Evolutionary conservation across 345 rosid genomes (phyloP), one percentile per base, ranked within the genome.

Genomic region (Pistacia vera): DNA sequence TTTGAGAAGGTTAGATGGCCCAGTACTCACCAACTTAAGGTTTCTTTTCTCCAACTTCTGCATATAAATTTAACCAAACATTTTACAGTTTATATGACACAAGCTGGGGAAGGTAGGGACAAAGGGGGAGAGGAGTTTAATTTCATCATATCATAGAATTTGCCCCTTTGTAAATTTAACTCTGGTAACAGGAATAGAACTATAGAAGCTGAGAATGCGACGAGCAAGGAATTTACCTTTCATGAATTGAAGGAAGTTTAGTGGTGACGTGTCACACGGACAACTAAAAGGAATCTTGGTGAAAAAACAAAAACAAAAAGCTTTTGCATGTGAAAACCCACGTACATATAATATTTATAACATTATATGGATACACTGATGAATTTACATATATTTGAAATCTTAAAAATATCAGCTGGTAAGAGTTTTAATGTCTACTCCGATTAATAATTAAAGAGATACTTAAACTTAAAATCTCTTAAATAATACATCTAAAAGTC

Each of bases 321-420:
- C 73, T 55, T 8, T 3, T 48, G 65, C 88, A 82, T 70, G 86
- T 80, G 84, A 70, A 73, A 44, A 30, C 9, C 73, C 30, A 30
- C 7, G 18, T 3, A 10, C 63, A 22, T 25, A 5, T 12, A 56
- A 18, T 30, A 8, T 51, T 11, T n/a, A 33, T 59, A 18, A 51
- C 44, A 49, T 11, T 33, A 11, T 30, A 3, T 51, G 14, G 18
- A 73, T 63, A 68, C 59, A 18, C 30, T 0, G 25, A 0, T 25
- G 0, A 25, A 25, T 25, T 25, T 25, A 25, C 1, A 1, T 25
- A 25, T 0, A 25, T 0, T 25, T 25, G 25, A 25, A 25, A 25
- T 1, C 0, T 25, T 25, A 25, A 25, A 25, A 25, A 0, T 25
- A 25, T 25, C 25, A 25, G 25, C 0, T 25, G 1, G 1, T 25